phyloP scores from a whole-genome alignment of 768 basidiomycete species.

The Boletus tylopilopsis region DNA sequence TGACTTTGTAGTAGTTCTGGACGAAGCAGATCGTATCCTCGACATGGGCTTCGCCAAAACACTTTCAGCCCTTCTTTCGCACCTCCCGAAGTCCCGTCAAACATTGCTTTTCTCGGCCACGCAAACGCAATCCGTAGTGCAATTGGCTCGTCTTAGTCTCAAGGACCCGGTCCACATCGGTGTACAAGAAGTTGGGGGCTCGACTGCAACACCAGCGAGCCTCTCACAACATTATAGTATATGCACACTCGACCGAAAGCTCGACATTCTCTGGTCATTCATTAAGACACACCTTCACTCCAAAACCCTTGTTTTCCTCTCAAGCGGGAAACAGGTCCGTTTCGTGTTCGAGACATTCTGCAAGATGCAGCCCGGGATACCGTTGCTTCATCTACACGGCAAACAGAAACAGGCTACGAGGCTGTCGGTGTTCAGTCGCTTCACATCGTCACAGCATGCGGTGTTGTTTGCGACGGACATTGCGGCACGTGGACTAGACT shows the following conservation, averaged over 20 bases:
- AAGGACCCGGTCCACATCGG: conserved; percentile 76
- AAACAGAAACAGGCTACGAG: conserved; percentile 95
- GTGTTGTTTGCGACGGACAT: conserved; percentile 95
- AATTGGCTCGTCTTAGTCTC: conserved; percentile 87
- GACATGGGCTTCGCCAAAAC: conserved; percentile 95
- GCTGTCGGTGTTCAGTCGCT: conserved; percentile 77
- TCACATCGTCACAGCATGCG: conserved; percentile 76
- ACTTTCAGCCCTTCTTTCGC: conserved; percentile 83
- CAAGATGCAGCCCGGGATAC: conserved; percentile 90
- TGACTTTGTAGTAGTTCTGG: conserved; percentile 58
- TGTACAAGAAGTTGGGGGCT: conserved; percentile 44
- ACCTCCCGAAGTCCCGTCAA: conserved; percentile 89
- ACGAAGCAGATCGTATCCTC: conserved; percentile 94
- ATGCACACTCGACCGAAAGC: conserved; percentile 79
- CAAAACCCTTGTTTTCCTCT: conserved; percentile 92
- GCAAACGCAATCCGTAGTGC: conserved; percentile 84
- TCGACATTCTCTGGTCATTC: conserved; percentile 91
- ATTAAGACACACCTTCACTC: conserved; percentile 89
- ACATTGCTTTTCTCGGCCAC: conserved; percentile 97
- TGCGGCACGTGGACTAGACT: conserved; percentile 93
- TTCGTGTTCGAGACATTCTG: conserved; percentile 96
- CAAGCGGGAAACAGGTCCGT: conserved; percentile 94
- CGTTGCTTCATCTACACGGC: conserved; percentile 91
- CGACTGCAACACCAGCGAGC: conserved; percentile 59
- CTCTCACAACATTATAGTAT: conserved; percentile 90